Base-by-base conservation (phyloP, 2,329 filamentous ascomycete genomes). In the Hymenoscyphus scutula region DNA sequence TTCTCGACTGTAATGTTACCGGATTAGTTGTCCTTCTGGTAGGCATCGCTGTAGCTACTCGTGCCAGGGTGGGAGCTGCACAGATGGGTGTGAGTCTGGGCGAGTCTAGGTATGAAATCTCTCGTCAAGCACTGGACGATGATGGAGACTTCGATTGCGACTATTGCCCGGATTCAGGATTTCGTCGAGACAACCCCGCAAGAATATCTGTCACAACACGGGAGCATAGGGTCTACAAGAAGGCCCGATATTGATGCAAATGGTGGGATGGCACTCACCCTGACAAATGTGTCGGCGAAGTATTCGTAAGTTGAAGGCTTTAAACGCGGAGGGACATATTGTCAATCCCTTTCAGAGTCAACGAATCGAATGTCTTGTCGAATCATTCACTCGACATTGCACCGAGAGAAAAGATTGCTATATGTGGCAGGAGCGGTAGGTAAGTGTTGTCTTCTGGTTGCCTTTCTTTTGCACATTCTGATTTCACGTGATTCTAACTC, bases 71-170 rank as follows among this genome's bases (percentile, higher is more conserved):
- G 27, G 48, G 48, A 5, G 48, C 19, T 29, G 48, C 48, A 53
- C 48, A 53, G n/a, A 25, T 53, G n/a, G 48, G 48, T 29, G 48
- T 53, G 48, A 53, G 48, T 53, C 48, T 53, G 48, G 48, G 48
- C n/a, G 48, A 53, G 17, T 25, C 48, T n/a, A n/a, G n/a, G n/a
- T 25, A 53, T 53, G 48, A 53, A 53, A 29, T 53, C 48, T 53
- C 48, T 53, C 27, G 48, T 53, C 19, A 53, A 53, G 17, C 27
- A 53, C 27, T 55, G 53, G 53, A 55, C 53, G 19, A 55, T 17
- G 53, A 55, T 32, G 53, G 53, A 55, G 27, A 30, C 53, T n/a
- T 55, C 53, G 2, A 55, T 55, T 34, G 53, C 25, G 23, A 27
- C 53, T 32, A 29, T 55, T 30, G 3, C 53, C 25, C 19, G 27